phyloP scores from a whole-genome alignment of 2,329 filamentous ascomycete genomes.

The Pyricularia pennisetigena region DNA sequence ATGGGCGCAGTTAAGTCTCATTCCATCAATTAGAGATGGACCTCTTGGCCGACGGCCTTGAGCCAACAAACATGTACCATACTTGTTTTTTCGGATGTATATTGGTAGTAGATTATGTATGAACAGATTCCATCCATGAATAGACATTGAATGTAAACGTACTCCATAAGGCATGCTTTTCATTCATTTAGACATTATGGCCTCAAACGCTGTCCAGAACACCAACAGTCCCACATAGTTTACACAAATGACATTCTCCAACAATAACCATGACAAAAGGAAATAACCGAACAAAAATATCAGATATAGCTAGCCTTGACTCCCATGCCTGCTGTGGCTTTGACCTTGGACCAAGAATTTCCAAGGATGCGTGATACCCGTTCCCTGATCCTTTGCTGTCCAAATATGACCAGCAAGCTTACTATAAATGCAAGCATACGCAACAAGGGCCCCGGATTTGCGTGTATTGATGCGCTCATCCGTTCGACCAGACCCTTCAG shows the following conservation, averaged over 20 bases:
- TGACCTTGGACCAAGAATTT: conserved; percentile 70
- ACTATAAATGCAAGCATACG: conserved; percentile 69
- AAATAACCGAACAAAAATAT: conserved; percentile 19
- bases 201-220: neutral
- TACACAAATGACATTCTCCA: neutral
- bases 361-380: conserved; percentile 59
- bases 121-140: neutral
- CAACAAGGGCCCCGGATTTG: conserved; percentile 47
- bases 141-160: neutral
- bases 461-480: conserved; percentile 37
- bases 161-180: neutral
- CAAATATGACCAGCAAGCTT: conserved; percentile 67
- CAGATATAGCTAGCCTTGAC: conserved; percentile 96
- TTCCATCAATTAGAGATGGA: neutral
- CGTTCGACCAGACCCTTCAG: conserved; percentile 40
- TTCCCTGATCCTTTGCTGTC: conserved; percentile 65
- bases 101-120: conserved; percentile 1
- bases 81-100: neutral
- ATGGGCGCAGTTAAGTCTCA: neutral
- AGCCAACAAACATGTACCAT: neutral
- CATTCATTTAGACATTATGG: neutral
- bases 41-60: neutral
- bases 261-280: conserved; percentile 2
- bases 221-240: neutral
- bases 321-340: conserved; percentile 84